Percentiles rank a stretch among this genome's conserved stretches.
Evolutionary conservation across 257 asterid genomes (phyloP).

Genomic region (Nicotiana noctiflora): DNA sequence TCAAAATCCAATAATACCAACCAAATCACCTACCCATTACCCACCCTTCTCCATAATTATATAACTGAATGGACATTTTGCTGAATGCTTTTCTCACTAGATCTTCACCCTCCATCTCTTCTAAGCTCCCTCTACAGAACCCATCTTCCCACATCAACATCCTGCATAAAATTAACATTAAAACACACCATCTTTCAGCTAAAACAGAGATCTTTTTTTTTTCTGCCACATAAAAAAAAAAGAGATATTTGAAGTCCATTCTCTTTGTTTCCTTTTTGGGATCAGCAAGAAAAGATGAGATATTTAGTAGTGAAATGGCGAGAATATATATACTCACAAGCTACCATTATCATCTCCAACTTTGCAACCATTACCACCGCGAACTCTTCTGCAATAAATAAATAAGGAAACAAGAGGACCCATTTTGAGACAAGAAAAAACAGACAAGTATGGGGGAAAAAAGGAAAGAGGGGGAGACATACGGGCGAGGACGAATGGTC

Average conservation of each 20-base stretch:
- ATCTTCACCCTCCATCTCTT: conserved; percentile 88
- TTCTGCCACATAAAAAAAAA: background rate
- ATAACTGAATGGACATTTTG: conserved; percentile 97
- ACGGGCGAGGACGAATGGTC: conserved; percentile 99
- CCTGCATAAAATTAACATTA: conserved; percentile 36
- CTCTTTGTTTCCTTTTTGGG: background rate
- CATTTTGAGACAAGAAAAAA: background rate
- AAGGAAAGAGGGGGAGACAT: conserved; percentile 17
- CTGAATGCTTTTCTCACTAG: conserved; percentile 95
- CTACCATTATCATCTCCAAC: conserved; percentile 98
- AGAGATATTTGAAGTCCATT: background rate
- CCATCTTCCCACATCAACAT: conserved; percentile 99
- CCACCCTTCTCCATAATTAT: conserved; percentile 99
- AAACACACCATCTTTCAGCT: background rate
- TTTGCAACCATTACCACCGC: conserved; percentile 98
- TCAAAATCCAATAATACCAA: conserved; percentile 39
- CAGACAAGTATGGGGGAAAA: background rate
- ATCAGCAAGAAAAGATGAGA: background rate
- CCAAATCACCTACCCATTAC: conserved; percentile 94
- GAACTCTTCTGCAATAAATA: conserved; percentile 63
- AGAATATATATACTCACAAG: conserved; percentile 53
- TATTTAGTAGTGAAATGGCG: background rate
- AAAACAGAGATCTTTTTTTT: background rate
- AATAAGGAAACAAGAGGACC: conserved; percentile 5
- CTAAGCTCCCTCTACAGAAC: conserved; percentile 86